Base-by-base conservation (phyloP, 257 asterid genomes). In the Prunella vulgaris region DNA sequence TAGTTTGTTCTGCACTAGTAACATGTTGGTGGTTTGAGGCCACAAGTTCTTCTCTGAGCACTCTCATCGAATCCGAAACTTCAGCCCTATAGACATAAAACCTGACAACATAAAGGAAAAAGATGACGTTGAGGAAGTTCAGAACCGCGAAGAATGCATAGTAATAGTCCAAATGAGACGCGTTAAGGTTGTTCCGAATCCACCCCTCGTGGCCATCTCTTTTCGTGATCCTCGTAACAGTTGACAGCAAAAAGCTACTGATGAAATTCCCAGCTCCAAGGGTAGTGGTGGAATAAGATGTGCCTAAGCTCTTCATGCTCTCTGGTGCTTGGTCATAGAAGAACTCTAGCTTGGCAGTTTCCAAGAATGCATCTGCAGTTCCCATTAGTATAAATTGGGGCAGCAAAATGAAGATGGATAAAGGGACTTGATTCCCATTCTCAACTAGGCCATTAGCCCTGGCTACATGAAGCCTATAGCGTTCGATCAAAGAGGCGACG, bases 301-400 rank as follows among this genome's bases (percentile, higher is more conserved):
- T 85, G 10, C 97, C 97, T 0, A 93, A 73, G 25, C 98, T 90
- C 73, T 90, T 93, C 98, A 93, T 93, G 35, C 86, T 86, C 78
- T 88, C 96, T 0, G 98, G 96, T 7, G 97, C 97, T 57, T 93
- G 97, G 62, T 93, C 96, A 38, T 93, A 90, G 70, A 93, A 90
- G 42, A 90, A 93, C 74, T 93, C 97, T 5, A 90, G 76, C 74
- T 88, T 87, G 1, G 97, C 89, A 0, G 86, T 93, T 66, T 81
- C 93, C 69, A 84, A 38, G 71, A 88, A 90, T 12, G 93, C 96
- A 56, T 93, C 97, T 4, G 98, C 98, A 1, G 76, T 33, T 44
- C 98, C 97, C 95, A 87, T 88, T 0, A 93, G 85, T 22, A 90
- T 1, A 17, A 86, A 90, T 13, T 90, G 98, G 7, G 98, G 98